phyloP scores from a whole-genome alignment of 2,329 filamentous ascomycete species.

The Aureobasidium sp. region DNA sequence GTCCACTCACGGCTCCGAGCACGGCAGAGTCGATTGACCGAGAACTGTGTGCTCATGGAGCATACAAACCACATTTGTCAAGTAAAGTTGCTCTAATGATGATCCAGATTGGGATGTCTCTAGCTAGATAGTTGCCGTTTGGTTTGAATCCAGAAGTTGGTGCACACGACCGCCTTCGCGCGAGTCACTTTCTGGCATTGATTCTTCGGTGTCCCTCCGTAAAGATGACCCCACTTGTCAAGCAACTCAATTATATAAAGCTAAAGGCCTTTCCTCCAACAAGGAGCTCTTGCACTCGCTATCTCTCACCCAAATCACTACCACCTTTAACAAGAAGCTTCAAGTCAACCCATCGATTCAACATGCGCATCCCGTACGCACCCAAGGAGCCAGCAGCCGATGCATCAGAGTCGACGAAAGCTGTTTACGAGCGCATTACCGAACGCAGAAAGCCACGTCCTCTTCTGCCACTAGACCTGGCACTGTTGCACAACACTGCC shows the following conservation, averaged over 20 bases:
- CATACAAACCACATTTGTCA: neutral
- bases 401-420: conserved; percentile 37
- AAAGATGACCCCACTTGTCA: neutral
- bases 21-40: neutral
- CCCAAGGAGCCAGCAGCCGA: conserved; percentile 43
- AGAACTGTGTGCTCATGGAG: neutral
- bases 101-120: too few species aligned
- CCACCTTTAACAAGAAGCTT: neutral
- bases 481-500: conserved; percentile 64
- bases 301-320: neutral
- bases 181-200: neutral
- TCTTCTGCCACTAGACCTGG: conserved; percentile 65
- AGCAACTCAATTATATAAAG: neutral
- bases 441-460: conserved; percentile 60
- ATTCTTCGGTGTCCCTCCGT: neutral
- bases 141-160: neutral
- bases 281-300: neutral
- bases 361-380: conserved; percentile 61
- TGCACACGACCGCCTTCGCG: neutral
- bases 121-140: neutral
- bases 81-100: neutral
- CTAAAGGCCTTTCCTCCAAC: neutral
- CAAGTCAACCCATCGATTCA: conserved; percentile 10
- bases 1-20: neutral
- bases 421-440: conserved; percentile 54